Evolutionary conservation across 257 asterid genomes (phyloP).

Genomic region (Solanum virginianum): DNA sequence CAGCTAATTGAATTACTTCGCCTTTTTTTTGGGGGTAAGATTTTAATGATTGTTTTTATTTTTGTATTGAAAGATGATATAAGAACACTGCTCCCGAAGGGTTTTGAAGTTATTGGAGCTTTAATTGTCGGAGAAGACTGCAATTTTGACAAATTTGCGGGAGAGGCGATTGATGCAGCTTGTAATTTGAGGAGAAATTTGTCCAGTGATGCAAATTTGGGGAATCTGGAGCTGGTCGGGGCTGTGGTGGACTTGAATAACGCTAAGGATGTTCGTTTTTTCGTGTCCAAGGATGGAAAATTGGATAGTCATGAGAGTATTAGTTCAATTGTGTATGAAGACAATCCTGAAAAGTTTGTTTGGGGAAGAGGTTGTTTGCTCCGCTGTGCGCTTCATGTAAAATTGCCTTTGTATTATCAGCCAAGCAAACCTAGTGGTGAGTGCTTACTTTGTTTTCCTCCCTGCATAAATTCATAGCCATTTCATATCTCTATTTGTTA

Average conservation of each 20-base stretch:
- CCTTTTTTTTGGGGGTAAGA: neutral
- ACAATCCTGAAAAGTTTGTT: conserved; percentile 59
- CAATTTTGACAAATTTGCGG: conserved; percentile 21
- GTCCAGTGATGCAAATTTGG: conserved; percentile 9
- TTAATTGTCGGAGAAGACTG: conserved; percentile 30
- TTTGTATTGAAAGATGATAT: conserved; percentile 52
- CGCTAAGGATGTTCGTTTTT: conserved; percentile 41
- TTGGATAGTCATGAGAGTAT: conserved; percentile 26
- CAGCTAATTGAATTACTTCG: neutral
- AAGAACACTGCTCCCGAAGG: conserved; percentile 57
- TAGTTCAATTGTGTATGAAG: conserved; percentile 35
- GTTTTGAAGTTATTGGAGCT: conserved; percentile 77
- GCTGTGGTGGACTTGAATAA: conserved; percentile 43
- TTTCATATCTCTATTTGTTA: neutral
- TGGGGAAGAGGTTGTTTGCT: conserved; percentile 66
- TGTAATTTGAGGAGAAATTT: conserved; percentile 36
- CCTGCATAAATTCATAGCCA: neutral
- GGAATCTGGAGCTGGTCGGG: conserved; percentile 32
- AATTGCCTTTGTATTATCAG: conserved; percentile 60
- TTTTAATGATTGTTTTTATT: neutral
- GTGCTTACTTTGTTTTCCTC: neutral
- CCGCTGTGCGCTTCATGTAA: conserved; percentile 58
- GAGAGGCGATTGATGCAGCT: conserved; percentile 47
- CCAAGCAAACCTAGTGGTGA: conserved; percentile 43
- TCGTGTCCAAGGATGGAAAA: conserved; percentile 30